phyloP scores from a whole-genome alignment of 768 basidiomycete genomes.

The Strobilomyces confusus region DNA sequence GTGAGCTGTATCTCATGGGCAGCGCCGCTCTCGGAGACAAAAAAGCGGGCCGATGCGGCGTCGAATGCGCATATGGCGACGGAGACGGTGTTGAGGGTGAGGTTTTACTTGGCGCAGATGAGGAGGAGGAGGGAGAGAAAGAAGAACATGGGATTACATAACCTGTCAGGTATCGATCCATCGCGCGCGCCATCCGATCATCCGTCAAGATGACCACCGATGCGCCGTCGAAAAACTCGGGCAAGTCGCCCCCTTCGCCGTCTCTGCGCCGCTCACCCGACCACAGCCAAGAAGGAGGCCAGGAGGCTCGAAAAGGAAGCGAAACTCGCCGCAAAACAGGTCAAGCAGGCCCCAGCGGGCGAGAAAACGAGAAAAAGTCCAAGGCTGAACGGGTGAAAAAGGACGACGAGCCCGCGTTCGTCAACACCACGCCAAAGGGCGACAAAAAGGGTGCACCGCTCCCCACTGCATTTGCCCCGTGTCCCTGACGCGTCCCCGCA shows the following conservation, averaged over 20 bases:
- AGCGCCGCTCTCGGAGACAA: constrained; percentile 50
- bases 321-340: constrained; percentile 65
- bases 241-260: constrained; percentile 24
- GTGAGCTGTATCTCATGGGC: constrained; percentile 46
- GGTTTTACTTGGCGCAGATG: constrained; percentile 17
- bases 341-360: constrained; percentile 37
- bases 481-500: not conserved
- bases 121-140: not conserved
- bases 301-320: constrained; percentile 78
- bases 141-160: constrained; percentile 4
- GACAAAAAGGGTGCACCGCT: constrained; percentile 80
- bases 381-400: constrained; percentile 75
- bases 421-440: constrained; percentile 85
- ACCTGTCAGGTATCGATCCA: constrained; percentile 1
- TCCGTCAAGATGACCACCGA: not conserved
- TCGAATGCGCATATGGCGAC: constrained; percentile 44
- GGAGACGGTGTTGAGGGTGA: constrained; percentile 41
- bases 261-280: not conserved
- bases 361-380: constrained; percentile 56
- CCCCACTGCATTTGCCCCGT: not conserved
- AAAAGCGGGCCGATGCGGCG: constrained; percentile 45
- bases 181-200: constrained; percentile 14
- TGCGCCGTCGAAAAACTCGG: constrained; percentile 38
- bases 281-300: constrained; percentile 77
- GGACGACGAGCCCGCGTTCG: constrained; percentile 66